A percentile compares a stretch with the other conserved stretches of the same genome.
These are phyloP conservation scores for Stevia rebaudiana DNA, from an alignment of 140 eudicot genomes.

Conservation along the genomic window DNA sequence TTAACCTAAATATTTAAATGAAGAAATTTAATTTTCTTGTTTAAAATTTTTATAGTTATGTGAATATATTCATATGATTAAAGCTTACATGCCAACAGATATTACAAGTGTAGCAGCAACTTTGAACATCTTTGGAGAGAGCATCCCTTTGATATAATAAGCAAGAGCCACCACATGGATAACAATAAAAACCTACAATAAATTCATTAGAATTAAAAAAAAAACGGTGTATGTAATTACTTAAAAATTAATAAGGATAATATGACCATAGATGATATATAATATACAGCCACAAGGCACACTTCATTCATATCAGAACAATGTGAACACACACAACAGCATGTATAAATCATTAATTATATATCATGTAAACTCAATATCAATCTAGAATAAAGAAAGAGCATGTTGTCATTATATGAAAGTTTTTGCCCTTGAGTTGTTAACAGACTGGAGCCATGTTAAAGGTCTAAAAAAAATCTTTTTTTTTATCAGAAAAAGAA, in stretches of 20 bases:
- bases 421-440: neutral
- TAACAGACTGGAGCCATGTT: constrained; percentile 2
- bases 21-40: neutral
- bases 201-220: constrained; percentile 1
- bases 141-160: constrained; percentile 88
- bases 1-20: neutral
- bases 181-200: constrained; percentile 77
- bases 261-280: constrained; percentile 12
- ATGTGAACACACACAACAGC: neutral
- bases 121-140: constrained; percentile 93
- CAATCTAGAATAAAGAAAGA: constrained; percentile 6
- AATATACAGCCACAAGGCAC: neutral
- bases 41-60: neutral
- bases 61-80: constrained; percentile 8
- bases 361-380: constrained; percentile 3
- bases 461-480: neutral
- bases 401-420: neutral
- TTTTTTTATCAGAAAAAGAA: neutral
- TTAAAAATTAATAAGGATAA: neutral
- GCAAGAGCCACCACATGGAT: constrained; percentile 94
- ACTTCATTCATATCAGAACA: neutral
- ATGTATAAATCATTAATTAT: too few species aligned
- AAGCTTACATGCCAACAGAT: constrained; percentile 88
- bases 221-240: neutral
- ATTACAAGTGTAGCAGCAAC: constrained; percentile 92